These are phyloP conservation scores for Fusarium nygamai DNA, from an alignment of 2,329 filamentous ascomycete genomes.

Conservation along the genomic window DNA sequence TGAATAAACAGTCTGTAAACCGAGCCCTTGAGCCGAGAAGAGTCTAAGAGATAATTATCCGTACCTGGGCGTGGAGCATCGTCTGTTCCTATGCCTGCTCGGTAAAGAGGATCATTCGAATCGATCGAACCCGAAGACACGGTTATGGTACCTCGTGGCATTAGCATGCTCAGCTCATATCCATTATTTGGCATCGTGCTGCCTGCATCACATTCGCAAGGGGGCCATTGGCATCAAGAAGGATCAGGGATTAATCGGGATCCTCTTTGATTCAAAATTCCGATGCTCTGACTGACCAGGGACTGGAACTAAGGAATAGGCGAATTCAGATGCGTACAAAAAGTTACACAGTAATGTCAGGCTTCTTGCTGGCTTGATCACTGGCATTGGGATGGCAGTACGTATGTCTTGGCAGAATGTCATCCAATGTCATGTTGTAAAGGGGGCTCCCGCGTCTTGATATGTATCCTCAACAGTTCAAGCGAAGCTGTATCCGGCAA, in stretches of 20 bases:
- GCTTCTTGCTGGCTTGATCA: conserved; percentile 15
- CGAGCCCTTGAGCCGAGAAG: conserved; percentile 19
- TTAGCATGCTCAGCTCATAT: conserved; percentile 3
- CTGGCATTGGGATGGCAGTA: neutral
- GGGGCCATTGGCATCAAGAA: conserved; percentile 6
- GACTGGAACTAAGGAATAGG: conserved; percentile 16
- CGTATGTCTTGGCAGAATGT: conserved; percentile 27
- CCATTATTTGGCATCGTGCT: neutral
- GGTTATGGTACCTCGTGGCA: conserved; percentile 9
- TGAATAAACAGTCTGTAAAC: neutral
- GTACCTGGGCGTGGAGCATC: neutral
- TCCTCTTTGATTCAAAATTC: conserved; percentile 8
- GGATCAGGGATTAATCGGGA: conserved; percentile 23
- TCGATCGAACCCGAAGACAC: conserved; percentile 22
- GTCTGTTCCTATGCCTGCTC: neutral
- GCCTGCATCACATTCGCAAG: neutral
- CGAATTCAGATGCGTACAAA: conserved; percentile 2
- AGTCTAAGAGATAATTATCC: neutral
- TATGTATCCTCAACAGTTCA: neutral
- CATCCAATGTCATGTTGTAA: conserved; percentile 20
- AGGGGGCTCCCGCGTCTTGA: neutral
- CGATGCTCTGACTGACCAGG: conserved; percentile 1
- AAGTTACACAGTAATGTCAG: conserved; percentile 8
- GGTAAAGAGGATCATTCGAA: neutral
- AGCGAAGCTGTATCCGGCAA: conserved; percentile 1